Base-by-base conservation (phyloP, 345 rosid species). In the Populus davidiana region DNA sequence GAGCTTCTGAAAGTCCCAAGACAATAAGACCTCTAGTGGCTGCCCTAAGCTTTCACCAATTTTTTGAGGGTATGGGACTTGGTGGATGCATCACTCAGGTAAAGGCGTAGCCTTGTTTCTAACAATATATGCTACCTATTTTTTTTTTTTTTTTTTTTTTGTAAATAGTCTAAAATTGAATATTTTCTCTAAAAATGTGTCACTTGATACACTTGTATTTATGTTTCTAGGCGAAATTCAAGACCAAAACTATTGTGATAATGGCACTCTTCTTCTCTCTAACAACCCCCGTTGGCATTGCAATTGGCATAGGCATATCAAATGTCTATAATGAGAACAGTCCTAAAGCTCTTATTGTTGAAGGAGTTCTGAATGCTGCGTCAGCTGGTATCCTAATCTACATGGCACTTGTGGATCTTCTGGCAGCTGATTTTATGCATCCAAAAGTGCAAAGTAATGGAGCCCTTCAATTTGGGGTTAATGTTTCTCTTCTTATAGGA, bases 231-330 rank as follows among this genome's bases (percentile, higher is more conserved):
- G 91, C 88, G 36, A 84, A 82, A 41, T 85, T 85, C 47, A 83
- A 73, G 73, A 0, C 3, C 0, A 86, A 74, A 70, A 74, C 49
- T 52, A 78, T 78, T 10, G 71, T 78, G 35, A 79, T 65, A 18
- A 77, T 84, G 88, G 80, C 72, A 59, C 50, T 84, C 23, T 85
- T 88, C 29, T 86, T 86, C 81, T 86, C 88, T 7, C 62, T 75
- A n/a, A 85, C 90, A 13, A 86, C 90, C 5, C 91, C 89, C 13
- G n/a, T 71, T 9, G 89, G 89, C 31, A 83, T 88, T 47, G 82
- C 2, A 25, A 27, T 86, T 2, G 91, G 88, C 9, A 82, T 88
- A 71, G 80, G 81, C 5, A 70, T 86, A 44, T 71, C 87, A 10
- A 82, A 80, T 9, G 78, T 50, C 11, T 85, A 86, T 64, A 49